Base-by-base conservation (phyloP, 192 early-diverging fungal genomes). In the Dissophora globulifera region DNA sequence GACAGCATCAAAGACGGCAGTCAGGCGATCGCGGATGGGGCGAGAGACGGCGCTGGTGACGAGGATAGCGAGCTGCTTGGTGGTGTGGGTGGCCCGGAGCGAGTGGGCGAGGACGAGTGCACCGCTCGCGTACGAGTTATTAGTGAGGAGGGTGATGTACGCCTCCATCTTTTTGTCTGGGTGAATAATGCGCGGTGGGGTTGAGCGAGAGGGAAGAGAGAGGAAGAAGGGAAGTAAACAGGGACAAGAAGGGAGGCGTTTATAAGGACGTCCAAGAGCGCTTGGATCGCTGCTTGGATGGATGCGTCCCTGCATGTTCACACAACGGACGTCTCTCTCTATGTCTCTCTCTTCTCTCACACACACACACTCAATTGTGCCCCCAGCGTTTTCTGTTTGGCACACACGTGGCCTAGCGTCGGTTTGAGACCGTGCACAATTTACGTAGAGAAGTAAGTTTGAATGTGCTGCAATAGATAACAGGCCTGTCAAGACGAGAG, bases 111-210 rank as follows among this genome's bases (percentile, higher is more conserved):
- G 84, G 6, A 92, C 88, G 27, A 94, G 79, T 2, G 94, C 94
- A 10, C 95, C 95, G 38, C 90, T 84, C 23, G 94, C 88, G 67
- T 98, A 97, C 4, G 74, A 79, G 67, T 96, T 94, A 48, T 85
- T 89, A 19, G 95, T 93, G 25, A 97, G 87, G 26, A 98, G 88
- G 12, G 96, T 98, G 43, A 89, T 90, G 68, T 86, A 97, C 4
- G 92, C 94, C 50, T 83, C 78, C 68, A 82, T 81, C 35, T 23
- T 27, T 20, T 4, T 45, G 5, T 45, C 17, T 12, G n/a, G 43
- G 4, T 9, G 9, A n/a, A n/a, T 17, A 45, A 9, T 17, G 43
- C 4, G 43, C 43, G 43, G 16, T 4, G 16, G 16, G n/a, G 10
- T 5, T 45, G 9, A 45, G 17, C 8, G 38, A 40, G 43, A 45